Base-by-base conservation (phyloP, 2,329 filamentous ascomycete species). In the Eutypella sp. region DNA sequence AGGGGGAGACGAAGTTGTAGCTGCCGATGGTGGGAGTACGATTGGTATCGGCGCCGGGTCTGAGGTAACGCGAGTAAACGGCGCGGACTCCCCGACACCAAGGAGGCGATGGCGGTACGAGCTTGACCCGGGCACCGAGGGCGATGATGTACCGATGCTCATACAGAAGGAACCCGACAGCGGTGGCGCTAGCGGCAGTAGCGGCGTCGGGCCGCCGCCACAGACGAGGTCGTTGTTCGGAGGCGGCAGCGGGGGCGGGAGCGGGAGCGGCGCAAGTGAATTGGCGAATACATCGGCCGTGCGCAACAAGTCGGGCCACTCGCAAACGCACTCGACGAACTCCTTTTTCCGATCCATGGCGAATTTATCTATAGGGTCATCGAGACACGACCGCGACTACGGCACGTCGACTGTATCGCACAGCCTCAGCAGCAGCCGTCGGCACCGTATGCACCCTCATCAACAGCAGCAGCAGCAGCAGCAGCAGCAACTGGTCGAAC, bases 261-360 rank as follows among this genome's bases (percentile, higher is more conserved):
- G 78, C 25, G 50, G 74, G 64, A 51, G 75, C 72, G 11, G 75
- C 76, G n/a, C 72, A 70, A 42, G 67, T 75, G 39, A 50, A 4
- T 39, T 41, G 8, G 46, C 56, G 22, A 57, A 55, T 31, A 42
- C 54, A 10, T 38, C 51, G 48, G 57, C 54, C 45, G 51, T 57
- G 15, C 76, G 81, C 58, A 84, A 80, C 62, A 84, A 86, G 61
- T 39, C 52, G 27, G 42, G 80, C 78, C 33, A 75, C 77, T 5
- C 69, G 69, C 78, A 82, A 37, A 76, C 82, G 18, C 63, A 67
- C 45, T 70, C 73, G 11, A 58, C 65, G 15, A 65, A 61, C 46
- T 77, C 77, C 48, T 96, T 95, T 73, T 92, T 95, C 59, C 87
- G 89, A 49, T 93, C 87, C 44, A 87, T 96, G 67, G 85, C 88